Percentiles rank a stretch among this genome's conserved stretches.
phyloP scores from a whole-genome alignment of 1,284 basidiomycete genomes.

The Heimioporus retisporus region DNA sequence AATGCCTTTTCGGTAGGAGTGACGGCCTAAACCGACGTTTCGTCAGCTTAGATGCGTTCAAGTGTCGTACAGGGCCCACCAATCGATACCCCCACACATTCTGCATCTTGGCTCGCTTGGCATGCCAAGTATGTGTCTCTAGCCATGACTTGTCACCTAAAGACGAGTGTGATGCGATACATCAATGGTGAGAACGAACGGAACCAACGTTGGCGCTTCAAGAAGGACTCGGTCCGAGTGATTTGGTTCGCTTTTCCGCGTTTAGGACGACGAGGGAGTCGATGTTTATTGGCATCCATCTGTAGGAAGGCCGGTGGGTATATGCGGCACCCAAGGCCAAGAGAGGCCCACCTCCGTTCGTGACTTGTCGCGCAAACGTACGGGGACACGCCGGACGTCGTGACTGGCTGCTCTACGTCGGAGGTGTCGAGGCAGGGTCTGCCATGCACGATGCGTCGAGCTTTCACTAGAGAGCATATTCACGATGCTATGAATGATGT shows the following conservation, averaged over 20 bases:
- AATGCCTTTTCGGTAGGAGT: constrained; percentile 93
- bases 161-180: not conserved
- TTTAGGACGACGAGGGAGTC: constrained; percentile 63
- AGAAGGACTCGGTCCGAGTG: constrained; percentile 62
- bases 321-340: not conserved
- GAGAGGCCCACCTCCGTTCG: constrained; percentile 72
- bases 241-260: constrained; percentile 65
- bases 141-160: constrained; percentile 89
- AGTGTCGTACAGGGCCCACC: constrained; percentile 51
- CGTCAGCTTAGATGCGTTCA: not conserved
- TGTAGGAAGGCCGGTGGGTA: constrained; percentile 42
- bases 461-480: constrained; percentile 52
- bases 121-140: constrained; percentile 95
- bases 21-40: constrained; percentile 60
- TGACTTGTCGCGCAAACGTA: constrained; percentile 82
- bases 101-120: constrained; percentile 94
- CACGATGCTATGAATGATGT: not conserved
- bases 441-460: constrained; percentile 88
- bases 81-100: constrained; percentile 92
- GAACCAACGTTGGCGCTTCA: constrained; percentile 73
- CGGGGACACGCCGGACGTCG: constrained; percentile 90
- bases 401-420: constrained; percentile 93
- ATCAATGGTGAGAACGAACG: not conserved
- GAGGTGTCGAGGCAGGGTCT: constrained; percentile 90
- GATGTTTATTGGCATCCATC: constrained; percentile 84